Evolutionary conservation across 441 rosid genomes (phyloP), one percentile per base, ranked within the genome.

Genomic region (Theobroma grandiflorum): DNA sequence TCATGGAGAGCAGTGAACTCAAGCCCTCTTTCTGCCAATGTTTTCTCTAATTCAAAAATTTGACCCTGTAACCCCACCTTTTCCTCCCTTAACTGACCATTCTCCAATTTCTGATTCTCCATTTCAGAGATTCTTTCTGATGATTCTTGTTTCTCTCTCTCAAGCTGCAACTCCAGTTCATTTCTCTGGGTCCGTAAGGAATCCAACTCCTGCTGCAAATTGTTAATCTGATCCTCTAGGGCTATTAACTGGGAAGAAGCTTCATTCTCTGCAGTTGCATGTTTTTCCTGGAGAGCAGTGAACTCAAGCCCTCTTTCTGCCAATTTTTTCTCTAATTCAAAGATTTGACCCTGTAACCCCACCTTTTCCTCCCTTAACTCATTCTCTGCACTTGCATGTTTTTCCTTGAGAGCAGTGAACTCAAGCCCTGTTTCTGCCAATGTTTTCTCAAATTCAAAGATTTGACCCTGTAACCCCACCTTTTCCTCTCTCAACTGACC

Each of bases 131-230:
- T 75, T 63, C 81, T 84, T 79, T 80, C 90, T n/a, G 84, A 80
- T 67, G 58, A 72, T 83, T 93, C 93, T 55, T 83, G 88, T 73
- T 80, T 89, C 81, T 87, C 92, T 69, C 85, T 82, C 72, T 88
- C 91, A 0, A 90, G 85, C 72, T 87, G 89, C 74, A 80, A 67
- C 80, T 86, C 87, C 74, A 88, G 77, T 64, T 88, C 85, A 12
- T 72, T 83, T 81, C 80, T 91, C 82, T 87, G 86, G 40, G 43
- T 75, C 76, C 61, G 87, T 63, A 88, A 78, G 45, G 86, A 83
- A 76, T 87, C 87, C 81, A 87, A 66, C 74, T 91, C 94, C 77
- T 69, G 82, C 70, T 87, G 87, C 82, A 91, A 87, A 82, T 63
- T 71, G 66, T 79, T 79, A 37, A 80, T 81, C 77, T 84, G 89